Evolutionary conservation across 2,329 filamentous ascomycete species (phyloP).

Genomic region (Fusarium mexicanum): DNA sequence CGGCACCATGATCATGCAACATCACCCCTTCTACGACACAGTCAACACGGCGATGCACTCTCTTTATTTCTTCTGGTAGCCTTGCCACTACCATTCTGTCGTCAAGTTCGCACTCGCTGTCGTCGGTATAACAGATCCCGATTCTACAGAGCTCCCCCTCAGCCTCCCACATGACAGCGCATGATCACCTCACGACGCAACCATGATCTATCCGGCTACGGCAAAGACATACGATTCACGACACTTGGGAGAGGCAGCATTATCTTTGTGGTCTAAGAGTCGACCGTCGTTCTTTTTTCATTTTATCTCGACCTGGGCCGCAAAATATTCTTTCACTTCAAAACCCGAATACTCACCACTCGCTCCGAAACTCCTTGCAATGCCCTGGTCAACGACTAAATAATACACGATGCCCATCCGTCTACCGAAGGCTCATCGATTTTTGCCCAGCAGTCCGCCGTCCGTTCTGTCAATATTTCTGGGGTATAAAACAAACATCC

Average conservation of each 20-base stretch:
- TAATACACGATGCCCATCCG: constrained; percentile 33
- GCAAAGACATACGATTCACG: constrained; percentile 1
- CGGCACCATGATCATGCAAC: constrained; percentile 4
- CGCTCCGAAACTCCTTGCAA: constrained; percentile 53
- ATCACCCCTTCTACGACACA: not conserved
- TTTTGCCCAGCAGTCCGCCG: constrained; percentile 17
- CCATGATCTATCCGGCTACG: not conserved
- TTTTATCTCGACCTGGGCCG: constrained; percentile 39
- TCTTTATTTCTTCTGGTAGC: not conserved
- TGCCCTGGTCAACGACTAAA: constrained; percentile 43
- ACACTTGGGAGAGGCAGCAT: not conserved
- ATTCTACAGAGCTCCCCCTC: constrained; percentile 29
- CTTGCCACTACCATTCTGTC: too few species aligned
- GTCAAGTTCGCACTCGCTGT: not conserved
- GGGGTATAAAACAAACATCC: constrained; percentile 43
- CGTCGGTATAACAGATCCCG: constrained; percentile 1
- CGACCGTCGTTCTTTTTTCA: constrained; percentile 36
- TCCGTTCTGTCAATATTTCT: constrained; percentile 23
- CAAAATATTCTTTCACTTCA: constrained; percentile 39
- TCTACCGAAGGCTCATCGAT: not conserved
- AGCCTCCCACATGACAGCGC: constrained; percentile 22
- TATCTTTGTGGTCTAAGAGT: constrained; percentile 19
- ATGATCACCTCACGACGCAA: constrained; percentile 17
- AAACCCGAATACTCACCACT: constrained; percentile 38
- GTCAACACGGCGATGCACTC: not conserved